Evolutionary conservation across 2,329 filamentous ascomycete genomes (phyloP), one percentile per base, ranked within the genome.

Genomic region (Erysiphe neolycopersici): DNA sequence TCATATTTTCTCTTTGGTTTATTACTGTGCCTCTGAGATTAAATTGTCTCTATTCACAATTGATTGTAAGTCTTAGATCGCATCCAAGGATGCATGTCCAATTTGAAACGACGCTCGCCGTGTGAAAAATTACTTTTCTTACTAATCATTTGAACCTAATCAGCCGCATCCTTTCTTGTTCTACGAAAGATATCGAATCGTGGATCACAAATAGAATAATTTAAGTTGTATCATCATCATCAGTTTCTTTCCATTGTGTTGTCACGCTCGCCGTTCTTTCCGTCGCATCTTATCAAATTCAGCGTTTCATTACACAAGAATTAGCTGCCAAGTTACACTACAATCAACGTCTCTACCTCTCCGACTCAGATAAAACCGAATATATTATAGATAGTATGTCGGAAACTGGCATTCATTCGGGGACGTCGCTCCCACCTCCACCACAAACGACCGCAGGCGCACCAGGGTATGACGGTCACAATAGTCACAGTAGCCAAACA

Each of bases 381-480:
- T 9, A 33, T 19, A 19, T 29, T 11, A 19, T 26, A 19, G 13
- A 35, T 13, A 42, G 31, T 19, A 92, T 93, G 84, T 75, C 82
- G 63, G 82, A 93, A 58, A 71, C 70, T 63, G 68, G 71, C 58
- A 64, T 74, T 59, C 64, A 74, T 52, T 64, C 68, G 53, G 61
- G 71, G 52, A 64, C 71, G 48, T 72, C 78, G 61, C 72, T 84
- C 52, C 76, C 79, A 43, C 71, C 73, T 48, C 74, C 76, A 49
- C 71, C 77, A 45, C 73, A 79, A 59, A 63, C 70, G 48, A 71
- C 76, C 53, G 66, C 73, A 52, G 77, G 74, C 56, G 76, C 76
- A 51, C 76, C 80, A 53, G 81, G 79, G 57, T 85, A 79, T 61
- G 80, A 85, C 57, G 41, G 41, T 32, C 79, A 82, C 62, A 77